These are phyloP conservation scores for Yamadazyma akitaensis DNA, from an alignment of 805 yeast genomes.

Conservation along the genomic window DNA sequence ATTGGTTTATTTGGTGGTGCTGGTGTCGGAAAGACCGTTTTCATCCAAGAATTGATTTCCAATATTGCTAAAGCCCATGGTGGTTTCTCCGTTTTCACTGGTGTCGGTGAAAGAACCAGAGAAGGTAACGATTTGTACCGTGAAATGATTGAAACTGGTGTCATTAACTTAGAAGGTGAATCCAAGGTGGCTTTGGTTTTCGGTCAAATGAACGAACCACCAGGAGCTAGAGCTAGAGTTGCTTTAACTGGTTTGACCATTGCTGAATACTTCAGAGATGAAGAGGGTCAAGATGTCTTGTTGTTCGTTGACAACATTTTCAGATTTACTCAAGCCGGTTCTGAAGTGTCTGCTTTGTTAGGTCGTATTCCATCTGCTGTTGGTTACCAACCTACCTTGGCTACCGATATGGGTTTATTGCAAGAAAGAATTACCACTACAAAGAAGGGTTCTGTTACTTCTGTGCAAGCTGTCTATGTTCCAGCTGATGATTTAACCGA, in stretches of 20 bases:
- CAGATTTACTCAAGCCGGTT: conserved; percentile 99
- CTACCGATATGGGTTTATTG: conserved; percentile 99
- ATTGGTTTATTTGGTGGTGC: conserved; percentile 99
- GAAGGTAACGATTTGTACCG: conserved; percentile 99
- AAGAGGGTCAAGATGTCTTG: conserved; percentile 99
- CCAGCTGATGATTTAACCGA: conserved; percentile 99
- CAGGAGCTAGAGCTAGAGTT: conserved; percentile 99
- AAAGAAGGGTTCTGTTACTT: conserved; percentile 98
- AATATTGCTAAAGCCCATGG: conserved; percentile 99
- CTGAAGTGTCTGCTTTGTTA: conserved; percentile 98
- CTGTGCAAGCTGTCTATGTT: conserved; percentile 99
- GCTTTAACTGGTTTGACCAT: conserved; percentile 99
- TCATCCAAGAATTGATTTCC: conserved; percentile 99
- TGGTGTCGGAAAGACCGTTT: conserved; percentile 99
- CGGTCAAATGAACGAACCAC: conserved; percentile 99
- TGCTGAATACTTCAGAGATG: conserved; percentile 99
- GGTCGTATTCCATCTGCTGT: conserved; percentile 99
- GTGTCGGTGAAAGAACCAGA: conserved; percentile 99
- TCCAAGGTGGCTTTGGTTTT: conserved; percentile 99
- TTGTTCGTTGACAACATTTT: conserved; percentile 99
- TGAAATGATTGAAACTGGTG: conserved; percentile 99
- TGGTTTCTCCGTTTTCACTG: conserved; percentile 99
- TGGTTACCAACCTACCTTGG: conserved; percentile 99
- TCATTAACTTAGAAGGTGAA: conserved; percentile 98
- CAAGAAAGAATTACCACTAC: conserved; percentile 99